Evolutionary conservation across 2,329 filamentous ascomycete genomes (phyloP), one percentile per base, ranked within the genome.

Genomic region (Thielaviopsis euricoi): DNA sequence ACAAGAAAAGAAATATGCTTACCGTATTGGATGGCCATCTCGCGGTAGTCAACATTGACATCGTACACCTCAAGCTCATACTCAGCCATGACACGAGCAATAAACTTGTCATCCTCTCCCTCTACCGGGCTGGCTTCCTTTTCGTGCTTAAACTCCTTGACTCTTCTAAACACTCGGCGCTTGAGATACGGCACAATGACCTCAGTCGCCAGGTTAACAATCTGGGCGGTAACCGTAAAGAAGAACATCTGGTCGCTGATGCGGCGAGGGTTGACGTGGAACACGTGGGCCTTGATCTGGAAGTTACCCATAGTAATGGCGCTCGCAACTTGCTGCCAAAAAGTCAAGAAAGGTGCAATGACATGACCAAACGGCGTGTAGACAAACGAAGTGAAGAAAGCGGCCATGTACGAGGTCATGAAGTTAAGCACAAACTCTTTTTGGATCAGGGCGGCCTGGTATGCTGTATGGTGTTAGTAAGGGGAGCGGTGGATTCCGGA

Each of bases 351-450:
- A 0, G 93, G 91, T 0, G 93, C 82, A 12, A 98, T 80, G 52
- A 89, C 71, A 60, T 83, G 81, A 15, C 88, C 91, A 65, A 97
- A 97, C 0, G 91, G 91, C 21, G 95, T 87, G 65, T 96, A 97
- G 62, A 96, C 82, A 64, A 96, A 97, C 0, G 90, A 88, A 0
- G 90, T 96, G 19, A 97, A 78, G 66, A 95, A 84, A n/a, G 94
- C 84, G 0, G 89, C 87, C 56, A 95, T 82, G 68, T 96, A 97
- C 0, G 90, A 95, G 6, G 89, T 95, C 71, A 97, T 91, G 71
- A 96, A 95, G 73, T 96, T 95, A 66, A 97, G 80, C 15, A 97
- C 83, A 66, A 98, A 97, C 37, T 95, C 86, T 74, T 98, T 98
- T 60, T 87, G 83, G 0, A 93, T 88, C 67, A 95, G 80, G 1